Percentiles rank a stretch among this genome's conserved stretches.
Conservation (phyloP, 2,329 filamentous ascomycete species). For the Thielaviopsis ethacetica region DNA sequence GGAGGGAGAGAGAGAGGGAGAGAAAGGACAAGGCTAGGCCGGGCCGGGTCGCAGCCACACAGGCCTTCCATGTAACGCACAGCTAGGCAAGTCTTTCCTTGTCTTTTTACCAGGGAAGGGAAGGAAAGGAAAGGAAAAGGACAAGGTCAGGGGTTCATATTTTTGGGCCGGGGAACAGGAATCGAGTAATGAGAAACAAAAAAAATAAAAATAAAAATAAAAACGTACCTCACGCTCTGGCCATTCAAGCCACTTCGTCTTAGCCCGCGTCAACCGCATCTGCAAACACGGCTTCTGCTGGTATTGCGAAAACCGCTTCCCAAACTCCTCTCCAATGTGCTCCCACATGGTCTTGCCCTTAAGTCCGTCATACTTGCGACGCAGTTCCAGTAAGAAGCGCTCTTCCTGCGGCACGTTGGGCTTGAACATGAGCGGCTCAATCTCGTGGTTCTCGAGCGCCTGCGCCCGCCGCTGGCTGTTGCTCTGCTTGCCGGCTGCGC, state of each 20-base stretch:
- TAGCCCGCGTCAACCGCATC: conserved; percentile 37
- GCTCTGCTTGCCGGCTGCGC: not conserved
- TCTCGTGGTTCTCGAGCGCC: not conserved
- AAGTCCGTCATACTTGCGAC: conserved; percentile 26
- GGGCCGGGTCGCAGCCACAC: not conserved
- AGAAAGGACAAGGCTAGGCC: not conserved
- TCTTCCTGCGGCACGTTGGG: conserved; percentile 30
- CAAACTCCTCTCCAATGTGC: conserved; percentile 30
- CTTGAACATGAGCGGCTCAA: conserved; percentile 23
- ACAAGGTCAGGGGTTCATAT: not conserved
- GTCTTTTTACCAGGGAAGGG: not conserved
- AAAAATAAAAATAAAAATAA: not conserved
- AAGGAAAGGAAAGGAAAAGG: not conserved
- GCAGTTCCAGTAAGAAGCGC: conserved; percentile 32
- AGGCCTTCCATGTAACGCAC: not conserved
- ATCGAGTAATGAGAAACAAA: too few relatives aligned
- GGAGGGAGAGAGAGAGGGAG: not conserved
- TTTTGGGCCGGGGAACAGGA: not conserved
- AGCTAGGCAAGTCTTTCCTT: not conserved
- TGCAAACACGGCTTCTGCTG: conserved; percentile 34
- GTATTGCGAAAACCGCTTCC: conserved; percentile 19
- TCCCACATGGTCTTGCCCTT: conserved; percentile 45
- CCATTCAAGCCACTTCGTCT: conserved; percentile 33
- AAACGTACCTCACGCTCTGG: conserved; percentile 31
- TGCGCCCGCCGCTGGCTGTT: not conserved